Evolutionary conservation across 2,329 filamentous ascomycete species (phyloP), one percentile per base, ranked within the genome.

Genomic region (Pestalotiopsis sp.): DNA sequence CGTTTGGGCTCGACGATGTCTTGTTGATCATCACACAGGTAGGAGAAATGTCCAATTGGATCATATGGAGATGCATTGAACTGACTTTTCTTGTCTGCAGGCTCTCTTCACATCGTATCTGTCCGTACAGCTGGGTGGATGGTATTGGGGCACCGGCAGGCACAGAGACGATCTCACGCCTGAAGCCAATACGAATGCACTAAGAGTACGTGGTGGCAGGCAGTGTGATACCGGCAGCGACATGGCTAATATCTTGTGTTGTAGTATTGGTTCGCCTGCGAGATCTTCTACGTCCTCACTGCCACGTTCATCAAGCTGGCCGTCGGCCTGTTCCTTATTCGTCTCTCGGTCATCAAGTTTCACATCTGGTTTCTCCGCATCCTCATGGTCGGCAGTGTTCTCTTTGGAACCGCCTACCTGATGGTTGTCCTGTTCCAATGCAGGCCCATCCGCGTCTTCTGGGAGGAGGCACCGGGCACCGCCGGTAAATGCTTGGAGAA

Each of bases 251-350:
- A 27, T 27, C 13, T n/a, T 23, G 38, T 20, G 38, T 49, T 1
- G 23, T 17, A 68, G 67, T 68, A 38, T n/a, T 68, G 67, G 67
- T 68, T 61, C 27, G 20, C 66, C 3, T 39, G 62, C 41, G 58
- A 27, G 23, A 27, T 61, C 39, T 38, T 59, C n/a, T 68, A 68
- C 31, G 36, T 66, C 27, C 20, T 68, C 13, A 27, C 63, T 4
- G 63, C 67, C 14, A 60, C 45, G 11, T 39, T 58, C 2, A 52
- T 68, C n/a, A 68, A 68, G 57, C 25, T 68, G 25, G 56, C 57
- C 12, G 23, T 68, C n/a, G 67, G 67, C 12, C 17, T 68, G 20
- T 68, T 68, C 27, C 58, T 68, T 7, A 56, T 68, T n/a, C 63
- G 63, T 23, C 58, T 68, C n/a, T 63, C 67, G 25, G 45, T 63